Evolutionary conservation across 371 early-diverging fungal genomes (phyloP), one percentile per base, ranked within the genome.

Genomic region (Lichtheimia ramosa): DNA sequence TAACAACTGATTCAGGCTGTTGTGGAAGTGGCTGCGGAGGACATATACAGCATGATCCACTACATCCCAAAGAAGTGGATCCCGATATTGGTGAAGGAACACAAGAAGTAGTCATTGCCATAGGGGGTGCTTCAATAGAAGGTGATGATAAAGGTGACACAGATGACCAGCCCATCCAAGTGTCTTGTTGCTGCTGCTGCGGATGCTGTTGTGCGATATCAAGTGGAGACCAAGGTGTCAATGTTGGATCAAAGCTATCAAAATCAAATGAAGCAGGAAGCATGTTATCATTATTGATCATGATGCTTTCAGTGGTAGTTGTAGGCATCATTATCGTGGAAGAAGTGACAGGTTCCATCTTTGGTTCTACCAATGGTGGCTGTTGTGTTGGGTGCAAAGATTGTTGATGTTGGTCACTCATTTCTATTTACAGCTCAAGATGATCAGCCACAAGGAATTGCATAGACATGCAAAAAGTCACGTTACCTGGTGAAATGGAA

Each of bases 1-100:
- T 72, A 25, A 75, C 70, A 3, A 79, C 75, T 2, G 79, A 79
- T 62, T 79, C 79, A 8, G 67, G 70, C 18, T 39, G 58, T 1
- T 48, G 25, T 18, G 54, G 39, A 16, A 41, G 18, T 15, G 59
- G 25, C 6, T 18, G 48, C n/a, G 48, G 58, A 23, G 20, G 40
- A 24, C 58, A 57, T 25, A 48, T 60, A 15, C 69, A 5, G 54
- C 61, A 58, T 65, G 68, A 34, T 49, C 74, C 68, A 40, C 74
- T 67, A 40, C 74, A 55, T 25, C 39, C 39, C 12, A 41, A 43
- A 13, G 56, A 43, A 25, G 25, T 12, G 12, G 56, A n/a, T 8
- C 10, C 34, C 8, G 34, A 4, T 10, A 34, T 34, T 34, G 34
- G 34, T 8, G 8, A 34, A 10, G 34, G 34, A 34, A 2, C 34